Percentiles rank a stretch among this genome's conserved stretches.
Evolutionary conservation across 768 basidiomycete genomes (phyloP).

Genomic region (Auricularia sp.): DNA sequence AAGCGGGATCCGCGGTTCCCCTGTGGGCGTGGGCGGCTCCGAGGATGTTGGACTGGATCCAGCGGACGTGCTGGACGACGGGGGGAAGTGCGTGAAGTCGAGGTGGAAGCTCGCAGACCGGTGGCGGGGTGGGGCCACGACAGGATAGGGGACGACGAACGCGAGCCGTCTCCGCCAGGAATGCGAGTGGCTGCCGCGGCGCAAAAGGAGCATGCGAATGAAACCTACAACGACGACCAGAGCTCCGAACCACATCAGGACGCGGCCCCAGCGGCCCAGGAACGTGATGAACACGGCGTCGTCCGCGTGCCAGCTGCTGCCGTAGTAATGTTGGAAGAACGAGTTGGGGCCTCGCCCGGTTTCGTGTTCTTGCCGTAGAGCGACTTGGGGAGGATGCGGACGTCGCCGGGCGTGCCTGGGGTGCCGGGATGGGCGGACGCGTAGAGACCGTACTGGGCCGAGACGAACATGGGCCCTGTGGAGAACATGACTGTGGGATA

Average conservation of each 20-base stretch:
- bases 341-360: slow-evolving; percentile 70
- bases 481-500: slow-evolving; percentile 99
- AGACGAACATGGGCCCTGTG: slow-evolving; percentile 98
- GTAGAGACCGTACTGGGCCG: slow-evolving; percentile 86
- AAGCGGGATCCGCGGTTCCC: slow-evolving; percentile 39
- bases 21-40: slow-evolving; percentile 36
- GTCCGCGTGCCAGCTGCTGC: slow-evolving; percentile 96
- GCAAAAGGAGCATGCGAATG: slow-evolving; percentile 41
- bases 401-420: slow-evolving; percentile 44
- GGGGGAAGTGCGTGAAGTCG: slow-evolving; percentile 43
- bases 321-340: slow-evolving; percentile 97
- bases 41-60: slow-evolving; percentile 19
- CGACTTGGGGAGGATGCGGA: slow-evolving; percentile 89
- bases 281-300: slow-evolving; percentile 97
- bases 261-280: slow-evolving; percentile 80
- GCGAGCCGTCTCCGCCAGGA: slow-evolving; percentile 34
- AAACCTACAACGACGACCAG: slow-evolving; percentile 62
- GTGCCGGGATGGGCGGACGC: slow-evolving; percentile 55
- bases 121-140: slow-evolving; percentile 63
- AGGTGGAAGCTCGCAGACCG: slow-evolving; percentile 64
- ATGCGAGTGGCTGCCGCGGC: slow-evolving; percentile 47
- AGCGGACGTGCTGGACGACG: slow-evolving; percentile 2
- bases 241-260: slow-evolving; percentile 76
- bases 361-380: slow-evolving; percentile 97
- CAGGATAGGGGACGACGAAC: slow-evolving; percentile 41